phyloP scores from a whole-genome alignment of 192 early-diverging fungal genomes.

The Coemansia umbellata region DNA sequence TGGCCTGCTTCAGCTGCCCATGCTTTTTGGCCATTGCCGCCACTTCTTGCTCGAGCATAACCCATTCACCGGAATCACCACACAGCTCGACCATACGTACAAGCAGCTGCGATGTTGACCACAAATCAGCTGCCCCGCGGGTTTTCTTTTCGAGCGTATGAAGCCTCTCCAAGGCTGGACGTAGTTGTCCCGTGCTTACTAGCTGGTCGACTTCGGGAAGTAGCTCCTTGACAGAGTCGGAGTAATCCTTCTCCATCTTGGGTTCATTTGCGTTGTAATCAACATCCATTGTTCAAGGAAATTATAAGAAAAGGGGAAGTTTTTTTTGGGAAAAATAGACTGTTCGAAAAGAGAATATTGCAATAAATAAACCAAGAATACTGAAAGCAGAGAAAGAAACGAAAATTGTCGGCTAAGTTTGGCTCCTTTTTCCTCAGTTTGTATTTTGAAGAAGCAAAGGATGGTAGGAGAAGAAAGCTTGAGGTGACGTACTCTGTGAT shows the following conservation, averaged over 20 bases:
- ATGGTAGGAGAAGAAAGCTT: too few species aligned
- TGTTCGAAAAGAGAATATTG: background rate
- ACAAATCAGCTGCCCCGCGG: constrained; percentile 81
- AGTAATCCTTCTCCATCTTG: constrained; percentile 95
- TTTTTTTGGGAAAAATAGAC: background rate
- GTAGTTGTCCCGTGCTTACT: constrained; percentile 65
- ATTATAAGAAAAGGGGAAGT: too few species aligned
- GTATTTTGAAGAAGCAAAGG: too few species aligned
- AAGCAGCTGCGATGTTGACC: constrained; percentile 85
- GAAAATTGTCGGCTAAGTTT: too few species aligned
- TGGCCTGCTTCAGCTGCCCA: constrained; percentile 93
- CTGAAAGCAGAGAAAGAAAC: too few species aligned
- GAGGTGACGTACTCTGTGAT: constrained; percentile 10
- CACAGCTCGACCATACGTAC: constrained; percentile 74
- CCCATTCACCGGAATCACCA: constrained; percentile 74
- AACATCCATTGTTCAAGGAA: constrained; percentile 37
- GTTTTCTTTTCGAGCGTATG: constrained; percentile 92
- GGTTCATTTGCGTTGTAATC: constrained; percentile 43
- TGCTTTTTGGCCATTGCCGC: constrained; percentile 94
- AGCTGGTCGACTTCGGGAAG: constrained; percentile 74
- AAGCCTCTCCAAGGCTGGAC: constrained; percentile 85
- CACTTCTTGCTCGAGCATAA: constrained; percentile 88
- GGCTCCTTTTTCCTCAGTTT: too few species aligned
- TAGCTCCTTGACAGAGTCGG: constrained; percentile 68
- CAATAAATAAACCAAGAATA: background rate